Evolutionary conservation across 352 stramenopile species (phyloP), one percentile per base, ranked within the genome.

Genomic region (Aphanomyces stellatus): DNA sequence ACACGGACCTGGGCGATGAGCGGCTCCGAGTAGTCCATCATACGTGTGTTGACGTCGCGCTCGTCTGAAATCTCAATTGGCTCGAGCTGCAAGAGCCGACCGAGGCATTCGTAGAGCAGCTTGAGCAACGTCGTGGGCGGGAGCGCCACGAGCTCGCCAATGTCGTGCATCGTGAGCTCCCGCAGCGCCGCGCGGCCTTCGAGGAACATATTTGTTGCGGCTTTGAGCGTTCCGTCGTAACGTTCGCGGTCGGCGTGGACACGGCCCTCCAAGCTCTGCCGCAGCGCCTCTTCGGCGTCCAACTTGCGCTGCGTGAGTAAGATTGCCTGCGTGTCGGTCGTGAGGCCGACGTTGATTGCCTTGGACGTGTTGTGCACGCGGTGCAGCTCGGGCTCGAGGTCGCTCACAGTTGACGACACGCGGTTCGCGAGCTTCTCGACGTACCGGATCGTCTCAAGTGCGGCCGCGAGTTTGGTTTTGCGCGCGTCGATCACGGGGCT

Each of bases 21-120:
- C 7, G 74, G 82, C 28, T 82, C 57, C 80, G 82, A 89, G 43
- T 91, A 92, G 53, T 91, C 78, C 74, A 89, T 85, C 30, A 90
- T 73, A 15, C 87, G 74, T 53, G 90, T 83, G 17, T 91, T 82
- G 3, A 78, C 77, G 53, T 92, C 81, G 56, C 88, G 70, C 37
- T 88, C 80, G 62, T 90, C 82, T 11, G 48, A 80, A 0, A 72
- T 69, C 66, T 87, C 73, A 1, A 90, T 70, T 2, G 84, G 79
- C 40, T 83, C 71, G 13, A 92, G 81, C 5, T 68, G 71, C n/a
- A 90, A 73, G 24, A 92, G 79, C 11, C 90, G 49, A 6, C 84
- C 81, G 25, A 91, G 42, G 31, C 82, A 92, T 51, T 91, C 82
- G 0, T 80, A 76, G 2, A 92, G 70, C 30, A 88, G 80, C 15